Base-by-base conservation (phyloP, 805 yeast genomes). In the Tetrapisispora taiwanensis region DNA sequence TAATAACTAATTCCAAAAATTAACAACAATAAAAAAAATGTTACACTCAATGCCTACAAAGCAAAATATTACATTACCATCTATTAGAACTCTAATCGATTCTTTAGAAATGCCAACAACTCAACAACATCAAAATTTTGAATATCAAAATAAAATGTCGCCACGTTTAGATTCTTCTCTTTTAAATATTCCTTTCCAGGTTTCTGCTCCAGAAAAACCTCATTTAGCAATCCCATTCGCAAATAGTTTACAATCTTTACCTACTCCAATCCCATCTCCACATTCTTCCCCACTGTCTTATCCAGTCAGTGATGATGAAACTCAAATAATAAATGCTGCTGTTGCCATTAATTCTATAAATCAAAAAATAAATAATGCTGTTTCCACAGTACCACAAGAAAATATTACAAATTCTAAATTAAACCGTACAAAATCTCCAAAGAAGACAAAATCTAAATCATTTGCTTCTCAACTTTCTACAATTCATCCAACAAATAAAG, bases 211-310 rank as follows among this genome's bases (percentile, higher is more conserved):
- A 5, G 22, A 26, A 17, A 37, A 37, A 27, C 10, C 32, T 12
- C 20, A 27, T 27, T 17, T 28, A 28, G 15, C 40, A 5, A 27
- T 37, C 10, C 40, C 40, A 15, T 37, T 14, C n/a, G 6, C 24
- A 27, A 26, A 37, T 28, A 18, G 12, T 26, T 12, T 17, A 17
- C 40, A 15, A 18, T 27, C 33, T 13, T 31, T 34, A n/a, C 39
- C 39, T 18, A 41, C 43, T 12, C 43, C 43, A 34, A 28, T 41
- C 8, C 39, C 43, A 6, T 41, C 44, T 6, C 44, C 44, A 30
- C 37, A 20, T 18, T 8, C 44, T 14, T 41, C 44, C 10, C 44
- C 44, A 13, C 14, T 28, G 12, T 22, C 39, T 17, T 35, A 34
- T 15, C 36, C 36, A 9, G 20, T 30, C 5, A 12, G 31, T 28